Conservation (phyloP, 2,329 filamentous ascomycete species). For the Hymenotorrendiella dingleyae region DNA sequence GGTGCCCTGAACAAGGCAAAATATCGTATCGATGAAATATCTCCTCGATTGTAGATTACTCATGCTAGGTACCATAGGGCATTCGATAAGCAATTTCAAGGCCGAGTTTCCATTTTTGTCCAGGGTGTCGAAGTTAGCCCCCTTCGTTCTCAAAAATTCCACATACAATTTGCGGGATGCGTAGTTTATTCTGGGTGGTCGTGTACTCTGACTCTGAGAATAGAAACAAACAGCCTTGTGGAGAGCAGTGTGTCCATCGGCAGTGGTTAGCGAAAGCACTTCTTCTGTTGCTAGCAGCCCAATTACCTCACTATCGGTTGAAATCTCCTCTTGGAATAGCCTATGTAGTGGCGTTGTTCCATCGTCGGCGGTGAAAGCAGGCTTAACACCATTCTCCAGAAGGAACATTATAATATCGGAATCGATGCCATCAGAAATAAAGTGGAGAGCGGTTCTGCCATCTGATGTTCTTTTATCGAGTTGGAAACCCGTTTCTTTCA, state of each 20-base stretch:
- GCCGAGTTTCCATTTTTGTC: neutral
- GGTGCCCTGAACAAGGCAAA: neutral
- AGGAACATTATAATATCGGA: neutral
- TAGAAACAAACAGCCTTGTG: no score
- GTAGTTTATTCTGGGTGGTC: no score
- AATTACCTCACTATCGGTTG: neutral
- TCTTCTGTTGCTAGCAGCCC: neutral
- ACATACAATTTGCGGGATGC: neutral
- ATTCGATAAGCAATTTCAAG: neutral
- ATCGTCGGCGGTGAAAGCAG: neutral
- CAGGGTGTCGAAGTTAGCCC: neutral
- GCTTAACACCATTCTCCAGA: neutral
- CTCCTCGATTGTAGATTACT: neutral
- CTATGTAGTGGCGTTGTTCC: neutral
- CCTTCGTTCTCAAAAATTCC: neutral
- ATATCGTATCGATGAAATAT: neutral
- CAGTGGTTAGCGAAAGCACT: neutral
- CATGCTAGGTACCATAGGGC: no score
- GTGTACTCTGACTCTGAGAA: neutral
- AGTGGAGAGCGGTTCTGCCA: constrained; percentile 1
- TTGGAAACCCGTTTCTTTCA: neutral
- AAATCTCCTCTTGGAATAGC: neutral
- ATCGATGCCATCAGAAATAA: neutral
- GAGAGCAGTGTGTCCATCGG: neutral
- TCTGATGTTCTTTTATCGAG: neutral